These are phyloP conservation scores for Citrus trifoliata DNA, from an alignment of 345 rosid species.

Conservation along the genomic window DNA sequence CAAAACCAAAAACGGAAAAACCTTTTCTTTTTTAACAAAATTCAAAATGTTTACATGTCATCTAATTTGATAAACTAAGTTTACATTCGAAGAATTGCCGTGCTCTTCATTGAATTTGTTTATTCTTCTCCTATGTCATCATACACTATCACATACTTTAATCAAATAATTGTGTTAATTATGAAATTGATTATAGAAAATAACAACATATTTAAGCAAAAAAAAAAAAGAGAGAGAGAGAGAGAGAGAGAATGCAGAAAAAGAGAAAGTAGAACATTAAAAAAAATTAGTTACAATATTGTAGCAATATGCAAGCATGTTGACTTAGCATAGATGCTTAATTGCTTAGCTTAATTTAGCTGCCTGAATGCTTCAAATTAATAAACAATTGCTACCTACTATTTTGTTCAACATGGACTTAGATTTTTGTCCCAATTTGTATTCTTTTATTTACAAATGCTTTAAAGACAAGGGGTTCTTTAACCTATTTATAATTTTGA, in stretches of 20 bases:
- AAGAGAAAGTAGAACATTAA: not conserved
- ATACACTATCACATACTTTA: not conserved
- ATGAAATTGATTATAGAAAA: not conserved
- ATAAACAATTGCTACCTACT: not conserved
- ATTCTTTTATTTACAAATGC: not conserved
- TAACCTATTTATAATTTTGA: not conserved
- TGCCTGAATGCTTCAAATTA: not conserved
- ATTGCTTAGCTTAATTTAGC: not conserved
- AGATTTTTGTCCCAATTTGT: not conserved
- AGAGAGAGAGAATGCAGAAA: not conserved
- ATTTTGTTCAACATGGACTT: not conserved
- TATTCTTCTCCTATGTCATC: not conserved
- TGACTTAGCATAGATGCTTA: not conserved
- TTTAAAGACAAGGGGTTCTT: not conserved
- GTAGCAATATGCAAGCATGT: not conserved
- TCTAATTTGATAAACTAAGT: too few relatives aligned
- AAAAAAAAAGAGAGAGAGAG: not conserved
- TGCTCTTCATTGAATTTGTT: too few relatives aligned
- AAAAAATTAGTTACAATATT: not conserved
- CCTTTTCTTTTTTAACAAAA: not conserved
- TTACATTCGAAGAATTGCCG: too few relatives aligned
- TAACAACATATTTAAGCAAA: not conserved
- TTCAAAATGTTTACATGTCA: not conserved
- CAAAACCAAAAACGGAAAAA: not conserved
- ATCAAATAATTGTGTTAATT: not conserved